Base-by-base conservation (phyloP, 805 yeast genomes). In the Wickerhamiella galacta region DNA sequence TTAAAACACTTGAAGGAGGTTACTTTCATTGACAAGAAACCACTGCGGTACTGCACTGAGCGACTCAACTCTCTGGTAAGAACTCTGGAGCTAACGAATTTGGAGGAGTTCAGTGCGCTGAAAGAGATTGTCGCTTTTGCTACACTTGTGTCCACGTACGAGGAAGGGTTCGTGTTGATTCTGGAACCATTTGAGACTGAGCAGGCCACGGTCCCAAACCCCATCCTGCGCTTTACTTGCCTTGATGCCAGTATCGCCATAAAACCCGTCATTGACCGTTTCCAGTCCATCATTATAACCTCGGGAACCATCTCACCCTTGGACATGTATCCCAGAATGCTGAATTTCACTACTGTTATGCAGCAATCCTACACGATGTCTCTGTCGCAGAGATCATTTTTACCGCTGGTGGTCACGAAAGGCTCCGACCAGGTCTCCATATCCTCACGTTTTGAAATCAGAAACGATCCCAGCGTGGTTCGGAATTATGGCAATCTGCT, bases 361-460 rank as follows among this genome's bases (percentile, higher is more conserved):
- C 95, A 85, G 54, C 90, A 83, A 51, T 85, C 95, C 1, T 90
- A 90, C 51, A 72, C 95, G 1, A 90, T 90, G 95, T 81, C 98
- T 0, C 66, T 90, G 43, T 83, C 93, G 3, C 70, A 93, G 46
- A 63, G 93, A 41, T 79, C 96, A 0, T 90, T 90, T 53, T 63
- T 90, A 46, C 99, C 99, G 8, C 70, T 90, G 75, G 75, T 90
- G 43, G 92, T 90, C 8, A 87, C 99, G 0, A 87, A 92, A 52
- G 98, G 98, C 1, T 79, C 95, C 0, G 99, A 90, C 55, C 99
- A 90, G 55, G 96, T 90, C 12, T 87, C 95, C 0, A 87, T 90
- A 11, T 79, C 94, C 2, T 87, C 98, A 0, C 69, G 95, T 48
- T 90, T 90, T 54, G 95, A 90, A 57, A 90, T 90, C 39, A 66